Evolutionary conservation across 179 eudicot species (phyloP), one percentile per base, ranked within the genome.

Genomic region (Dionaea muscipula): DNA sequence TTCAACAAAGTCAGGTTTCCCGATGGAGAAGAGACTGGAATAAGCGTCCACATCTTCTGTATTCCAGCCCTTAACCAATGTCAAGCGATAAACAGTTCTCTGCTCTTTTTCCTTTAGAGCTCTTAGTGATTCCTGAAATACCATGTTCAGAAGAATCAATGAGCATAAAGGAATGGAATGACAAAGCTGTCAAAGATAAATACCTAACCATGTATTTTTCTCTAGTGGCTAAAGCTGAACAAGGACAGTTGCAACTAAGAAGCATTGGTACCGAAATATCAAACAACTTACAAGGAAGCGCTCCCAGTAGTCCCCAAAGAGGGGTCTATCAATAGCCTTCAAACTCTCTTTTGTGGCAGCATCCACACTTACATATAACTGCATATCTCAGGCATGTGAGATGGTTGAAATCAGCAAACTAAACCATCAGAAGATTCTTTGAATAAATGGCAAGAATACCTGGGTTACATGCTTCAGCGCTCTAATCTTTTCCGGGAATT

Each of bases 221-320:
- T n/a, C n/a, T n/a, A n/a, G n/a, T n/a, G n/a, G n/a, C n/a, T n/a
- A n/a, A n/a, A n/a, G n/a, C n/a, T n/a, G n/a, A n/a, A n/a, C n/a
- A n/a, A n/a, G n/a, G n/a, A n/a, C n/a, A n/a, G n/a, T 31, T 31
- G 4, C 4, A 13, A 38, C 2, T 38, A 38, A 4, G 15, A 38
- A 38, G 15, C 15, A 9, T 13, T 2, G 43, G 43, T 15, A 7
- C 35, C 43, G 17, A 16, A 31, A 20, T 26, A 27, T 19, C 6
- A n/a, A 6, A 22, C 3, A 17, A 73, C 86, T 71, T 59, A 88
- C 96, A 72, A 82, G 57, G 73, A 88, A 93, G 14, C 96, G 88
- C 76, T 93, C 96, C 99, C 99, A 93, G 60, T 88, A 88, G 74
- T 93, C 99, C 52, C 96, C 84, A 73, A 93, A 93, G 2, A 93